Conservation (phyloP, 495 filamentous ascomycete species). For the Oleoguttula mirabilis region DNA sequence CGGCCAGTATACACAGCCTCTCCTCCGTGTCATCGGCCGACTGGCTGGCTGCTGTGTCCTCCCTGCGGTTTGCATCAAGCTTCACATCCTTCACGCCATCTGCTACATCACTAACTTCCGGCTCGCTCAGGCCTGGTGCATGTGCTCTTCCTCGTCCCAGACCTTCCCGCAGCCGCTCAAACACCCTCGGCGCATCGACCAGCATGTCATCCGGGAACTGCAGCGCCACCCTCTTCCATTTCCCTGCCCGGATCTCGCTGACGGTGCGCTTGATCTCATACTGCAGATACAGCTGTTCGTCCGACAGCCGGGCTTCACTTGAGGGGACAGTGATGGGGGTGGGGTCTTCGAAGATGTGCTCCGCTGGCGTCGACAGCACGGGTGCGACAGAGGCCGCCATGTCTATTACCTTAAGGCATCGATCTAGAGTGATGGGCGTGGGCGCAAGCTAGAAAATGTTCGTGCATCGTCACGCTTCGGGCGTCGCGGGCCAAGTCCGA, state of each 20-base stretch:
- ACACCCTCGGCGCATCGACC: constrained; percentile 70
- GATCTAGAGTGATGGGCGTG: too few species aligned
- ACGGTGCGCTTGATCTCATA: constrained; percentile 84
- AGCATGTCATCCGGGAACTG: constrained; percentile 94
- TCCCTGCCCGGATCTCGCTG: constrained; percentile 53
- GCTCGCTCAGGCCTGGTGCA: background rate
- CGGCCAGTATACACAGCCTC: constrained; percentile 74
- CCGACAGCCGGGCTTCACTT: constrained; percentile 33
- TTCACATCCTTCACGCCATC: background rate
- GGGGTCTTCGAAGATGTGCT: constrained; percentile 59
- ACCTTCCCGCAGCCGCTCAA: constrained; percentile 51
- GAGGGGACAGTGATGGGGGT: constrained; percentile 26
- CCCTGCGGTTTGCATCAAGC: background rate
- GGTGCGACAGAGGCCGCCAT: too few species aligned
- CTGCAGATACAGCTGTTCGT: constrained; percentile 60
- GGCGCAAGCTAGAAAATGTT: too few species aligned
- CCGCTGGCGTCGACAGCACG: constrained; percentile 78
- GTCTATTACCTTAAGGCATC: too few species aligned
- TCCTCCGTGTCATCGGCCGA: constrained; percentile 19
- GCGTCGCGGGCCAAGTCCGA: too few species aligned
- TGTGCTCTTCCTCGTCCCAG: constrained; percentile 32
- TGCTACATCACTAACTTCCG: background rate
- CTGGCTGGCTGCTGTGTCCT: too few species aligned
- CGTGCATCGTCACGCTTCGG: too few species aligned
- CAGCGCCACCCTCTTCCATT: constrained; percentile 67